Evolutionary conservation across 2,329 filamentous ascomycete genomes (phyloP).

Genomic region (Cercospora beticola): DNA sequence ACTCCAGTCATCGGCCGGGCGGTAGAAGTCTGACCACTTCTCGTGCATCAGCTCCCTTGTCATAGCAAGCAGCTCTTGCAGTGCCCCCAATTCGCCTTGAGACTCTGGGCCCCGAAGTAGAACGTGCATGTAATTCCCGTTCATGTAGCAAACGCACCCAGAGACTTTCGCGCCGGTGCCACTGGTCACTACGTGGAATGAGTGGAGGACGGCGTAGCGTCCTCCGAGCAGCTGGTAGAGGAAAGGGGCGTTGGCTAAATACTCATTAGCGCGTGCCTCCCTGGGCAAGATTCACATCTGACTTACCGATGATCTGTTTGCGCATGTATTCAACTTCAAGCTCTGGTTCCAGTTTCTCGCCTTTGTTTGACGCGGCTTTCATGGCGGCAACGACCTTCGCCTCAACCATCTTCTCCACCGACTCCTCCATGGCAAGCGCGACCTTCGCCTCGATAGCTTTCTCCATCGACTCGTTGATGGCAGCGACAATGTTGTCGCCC

Average conservation of each 20-base stretch:
- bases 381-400: background rate
- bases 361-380: background rate
- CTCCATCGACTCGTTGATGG: background rate
- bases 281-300: no score
- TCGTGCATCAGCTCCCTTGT: background rate
- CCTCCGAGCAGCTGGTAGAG: background rate
- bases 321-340: background rate
- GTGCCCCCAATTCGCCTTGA: background rate
- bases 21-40: no score
- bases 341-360: background rate
- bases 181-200: no score
- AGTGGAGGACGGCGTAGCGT: no score
- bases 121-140: background rate
- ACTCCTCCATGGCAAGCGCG: no score
- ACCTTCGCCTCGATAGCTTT: background rate
- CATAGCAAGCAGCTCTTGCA: background rate
- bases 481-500: background rate
- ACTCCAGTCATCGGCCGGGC: no score
- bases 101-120: background rate
- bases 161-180: no score
- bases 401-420: background rate
- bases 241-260: background rate
- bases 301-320: no score
- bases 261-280: no score
- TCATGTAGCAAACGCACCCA: no score